Base-by-base conservation (phyloP, 2,329 filamentous ascomycete species). In the Plenodomus lindquistii region DNA sequence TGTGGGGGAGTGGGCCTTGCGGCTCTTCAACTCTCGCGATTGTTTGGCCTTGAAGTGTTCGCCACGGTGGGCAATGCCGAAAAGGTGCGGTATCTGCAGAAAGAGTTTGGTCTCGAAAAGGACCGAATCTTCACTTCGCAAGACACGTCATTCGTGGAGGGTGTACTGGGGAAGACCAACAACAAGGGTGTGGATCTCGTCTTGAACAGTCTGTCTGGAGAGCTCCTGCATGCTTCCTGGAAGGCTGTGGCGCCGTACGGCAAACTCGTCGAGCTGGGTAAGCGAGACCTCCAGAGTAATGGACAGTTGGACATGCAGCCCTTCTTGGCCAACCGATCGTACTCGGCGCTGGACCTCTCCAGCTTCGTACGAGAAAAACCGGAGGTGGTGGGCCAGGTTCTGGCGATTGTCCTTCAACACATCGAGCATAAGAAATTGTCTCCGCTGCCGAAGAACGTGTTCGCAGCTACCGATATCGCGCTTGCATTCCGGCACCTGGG, bases 171-270 rank as follows among this genome's bases (percentile, higher is more conserved):
- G 37, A 7, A 38, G 22, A 15, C 29, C 29, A 58, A 43, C 9
- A 44, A 53, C 16, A 31, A 46, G 8, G 67, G 68, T 15, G 63
- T 67, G 4, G 65, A 71, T 46, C 48, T 68, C 2, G 52, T 64
- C 3, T 15, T 52, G 1, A 70, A 71, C 50, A 36, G 22, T 6
- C 22, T 58, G 2, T 41, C 55, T 16, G 67, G 66, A 2, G 56
- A 65, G 11, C 37, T 54, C 2, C 47, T 69, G 1, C 48, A 50
- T 11, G 69, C 69, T 0, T 76, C 72, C 0, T 81, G 75, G 77
- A 52, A 68, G 5, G 77, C 73, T 37, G 61, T 81, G 1, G 77
- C 76, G 0, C n/a, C 39, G 13, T 44, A 38, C n/a, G 56, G 57
- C 4, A 22, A 13, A 6, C 38, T 55, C 16, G 20, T 56, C n/a